Evolutionary conservation across 176 grass and related monocot species (phyloP).

Genomic region (Aegilops umbellulata): DNA sequence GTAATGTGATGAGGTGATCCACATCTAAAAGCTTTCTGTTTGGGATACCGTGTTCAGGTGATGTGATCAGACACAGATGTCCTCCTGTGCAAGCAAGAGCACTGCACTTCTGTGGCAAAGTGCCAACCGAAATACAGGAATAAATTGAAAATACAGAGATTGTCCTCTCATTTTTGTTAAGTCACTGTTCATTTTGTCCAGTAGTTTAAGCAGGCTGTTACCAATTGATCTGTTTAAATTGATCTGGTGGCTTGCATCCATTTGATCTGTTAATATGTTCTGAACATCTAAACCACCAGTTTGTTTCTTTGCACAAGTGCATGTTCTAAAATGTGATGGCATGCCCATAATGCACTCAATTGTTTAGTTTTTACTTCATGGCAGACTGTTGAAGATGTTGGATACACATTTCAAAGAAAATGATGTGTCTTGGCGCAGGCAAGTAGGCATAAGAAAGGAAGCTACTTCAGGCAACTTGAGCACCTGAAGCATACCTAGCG

Average conservation of each 20-base stretch:
- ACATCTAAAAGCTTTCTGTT: conserved; percentile 11
- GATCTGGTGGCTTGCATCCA: neutral
- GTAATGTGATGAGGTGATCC: neutral
- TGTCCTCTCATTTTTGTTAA: too few relatives aligned
- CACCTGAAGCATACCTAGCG: neutral
- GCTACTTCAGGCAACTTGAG: conserved; percentile 16
- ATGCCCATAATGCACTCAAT: neutral
- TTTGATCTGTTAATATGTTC: neutral
- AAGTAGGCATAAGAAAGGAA: neutral
- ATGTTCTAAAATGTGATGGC: neutral
- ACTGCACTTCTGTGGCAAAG: conserved; percentile 19
- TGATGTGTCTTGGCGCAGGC: neutral
- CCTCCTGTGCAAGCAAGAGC: conserved; percentile 29
- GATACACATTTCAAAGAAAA: neutral
- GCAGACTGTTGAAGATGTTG: neutral
- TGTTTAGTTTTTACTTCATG: neutral
- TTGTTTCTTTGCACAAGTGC: neutral
- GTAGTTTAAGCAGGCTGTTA: neutral
- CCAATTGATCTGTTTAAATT: too few relatives aligned
- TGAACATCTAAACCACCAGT: neutral
- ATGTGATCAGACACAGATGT: conserved; percentile 1
- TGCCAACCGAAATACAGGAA: neutral
- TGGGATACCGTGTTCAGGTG: conserved; percentile 7
- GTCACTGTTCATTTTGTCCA: too few relatives aligned
- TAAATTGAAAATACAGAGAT: too few relatives aligned